Evolutionary conservation across 2,329 filamentous ascomycete genomes (phyloP).

Genomic region (Ascochyta lentis): DNA sequence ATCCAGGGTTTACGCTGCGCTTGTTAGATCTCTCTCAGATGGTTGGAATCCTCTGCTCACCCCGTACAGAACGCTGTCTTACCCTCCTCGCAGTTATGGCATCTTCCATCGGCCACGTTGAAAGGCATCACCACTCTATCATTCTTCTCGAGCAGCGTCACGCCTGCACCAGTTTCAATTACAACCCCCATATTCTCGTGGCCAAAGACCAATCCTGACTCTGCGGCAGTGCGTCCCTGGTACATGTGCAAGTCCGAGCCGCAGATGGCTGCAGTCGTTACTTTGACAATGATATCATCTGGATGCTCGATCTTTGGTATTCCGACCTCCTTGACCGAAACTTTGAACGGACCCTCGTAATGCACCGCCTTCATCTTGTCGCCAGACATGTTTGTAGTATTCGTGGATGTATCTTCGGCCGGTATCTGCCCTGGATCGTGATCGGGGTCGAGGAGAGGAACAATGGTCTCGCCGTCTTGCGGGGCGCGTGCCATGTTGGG

Average conservation of each 20-base stretch:
- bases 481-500: slow-evolving; percentile 19
- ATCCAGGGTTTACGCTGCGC: slow-evolving; percentile 61
- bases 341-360: slow-evolving; percentile 67
- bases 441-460: slow-evolving; percentile 22
- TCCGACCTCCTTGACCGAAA: slow-evolving; percentile 67
- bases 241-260: slow-evolving; percentile 66
- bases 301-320: slow-evolving; percentile 67
- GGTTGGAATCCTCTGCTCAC: slow-evolving; percentile 8
- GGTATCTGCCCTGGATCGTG: slow-evolving; percentile 22
- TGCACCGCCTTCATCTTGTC: slow-evolving; percentile 67
- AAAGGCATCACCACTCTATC: slow-evolving; percentile 71
- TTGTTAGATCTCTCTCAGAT: not conserved
- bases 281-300: slow-evolving; percentile 69
- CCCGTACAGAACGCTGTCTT: slow-evolving; percentile 71
- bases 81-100: slow-evolving; percentile 69
- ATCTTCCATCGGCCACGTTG: slow-evolving; percentile 60
- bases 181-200: slow-evolving; percentile 69
- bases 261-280: slow-evolving; percentile 68
- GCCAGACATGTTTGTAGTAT: slow-evolving; percentile 19
- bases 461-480: slow-evolving; percentile 5
- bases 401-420: slow-evolving; percentile 7
- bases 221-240: slow-evolving; percentile 68
- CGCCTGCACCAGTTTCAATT: slow-evolving; percentile 62
- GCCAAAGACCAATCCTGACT: slow-evolving; percentile 67
- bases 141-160: slow-evolving; percentile 67